Evolutionary conservation across 176 grass and related monocot species (phyloP), one percentile per base, ranked within the genome.

Genomic region (Puya raimondii): DNA sequence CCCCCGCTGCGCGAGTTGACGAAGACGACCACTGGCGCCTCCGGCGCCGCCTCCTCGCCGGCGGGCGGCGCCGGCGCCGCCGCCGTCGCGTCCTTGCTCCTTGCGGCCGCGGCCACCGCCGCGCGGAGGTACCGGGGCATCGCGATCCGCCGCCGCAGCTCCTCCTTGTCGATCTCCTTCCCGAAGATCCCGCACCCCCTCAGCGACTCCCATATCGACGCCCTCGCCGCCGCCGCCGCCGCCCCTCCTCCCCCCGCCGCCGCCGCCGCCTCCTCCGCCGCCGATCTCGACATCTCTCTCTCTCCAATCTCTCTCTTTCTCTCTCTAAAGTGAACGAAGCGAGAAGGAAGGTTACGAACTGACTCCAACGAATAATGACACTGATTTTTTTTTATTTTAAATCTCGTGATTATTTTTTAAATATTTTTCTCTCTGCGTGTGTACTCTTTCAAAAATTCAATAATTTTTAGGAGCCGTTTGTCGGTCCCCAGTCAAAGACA

Each of bases 191-290:
- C 87, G 78, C 84, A 90, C 26, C 63, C 80, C 71, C 85, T 85
- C 16, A 99, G 74, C 66, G 89, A 93, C 64, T 99, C 94, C 87
- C 82, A 91, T 54, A 99, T 87, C 82, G 94, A 93, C 74, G 83
- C 87, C 9, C 94, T 81, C 75, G 90, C 79, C 54, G 77, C 73
- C 74, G 72, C 21, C 75, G 89, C 77, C 54, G 77, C 73, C 74
- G 69, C 22, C 26, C 71, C 72, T 51, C 65, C 17, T 49, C 56
- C 75, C 53, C 48, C 77, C 63, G 1, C 26, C 12, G 0, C 72
- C 50, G 50, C 4, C 50, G 50, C 4, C 51, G 21, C 71, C 64
- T 54, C 85, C 50, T 52, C 82, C 17, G 56, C 4, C 56, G 4
- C 56, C n/a, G 82, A 78, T 20, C 75, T 73, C 76, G 78, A 68